These are phyloP conservation scores for Macroventuria anomochaeta DNA, from an alignment of 2,329 filamentous ascomycete species.

Conservation along the genomic window DNA sequence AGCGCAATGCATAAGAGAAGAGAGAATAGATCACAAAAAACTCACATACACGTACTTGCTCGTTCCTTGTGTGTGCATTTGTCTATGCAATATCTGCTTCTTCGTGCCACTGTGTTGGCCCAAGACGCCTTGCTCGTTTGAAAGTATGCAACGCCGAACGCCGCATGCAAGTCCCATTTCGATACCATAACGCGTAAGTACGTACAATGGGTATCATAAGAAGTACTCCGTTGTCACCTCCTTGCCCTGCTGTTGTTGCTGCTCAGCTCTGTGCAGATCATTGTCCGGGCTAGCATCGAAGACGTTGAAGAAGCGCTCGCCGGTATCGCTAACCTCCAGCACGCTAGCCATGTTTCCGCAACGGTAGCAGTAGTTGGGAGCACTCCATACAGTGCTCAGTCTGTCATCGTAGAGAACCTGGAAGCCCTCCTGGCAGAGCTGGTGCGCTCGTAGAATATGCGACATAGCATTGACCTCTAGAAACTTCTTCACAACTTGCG, in stretches of 20 bases:
- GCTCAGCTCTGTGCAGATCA: slow-evolving; percentile 81
- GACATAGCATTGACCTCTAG: slow-evolving; percentile 97
- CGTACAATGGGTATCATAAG: slow-evolving; percentile 58
- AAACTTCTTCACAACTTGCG: slow-evolving; percentile 98
- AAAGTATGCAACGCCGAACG: slow-evolving; percentile 15
- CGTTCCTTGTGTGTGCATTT: slow-evolving; percentile 1
- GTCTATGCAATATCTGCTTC: neutral
- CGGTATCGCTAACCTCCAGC: slow-evolving; percentile 90
- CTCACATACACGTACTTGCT: slow-evolving; percentile 4
- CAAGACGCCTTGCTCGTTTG: neutral
- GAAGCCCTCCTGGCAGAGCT: slow-evolving; percentile 97
- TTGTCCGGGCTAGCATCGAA: slow-evolving; percentile 98
- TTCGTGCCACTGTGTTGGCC: neutral
- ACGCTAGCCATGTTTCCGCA: slow-evolving; percentile 98
- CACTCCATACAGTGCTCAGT: slow-evolving; percentile 94
- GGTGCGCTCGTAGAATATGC: slow-evolving; percentile 96
- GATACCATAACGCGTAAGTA: slow-evolving; percentile 19
- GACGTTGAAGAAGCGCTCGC: slow-evolving; percentile 95
- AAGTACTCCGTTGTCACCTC: slow-evolving; percentile 72
- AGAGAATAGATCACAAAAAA: neutral
- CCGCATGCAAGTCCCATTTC: slow-evolving; percentile 20
- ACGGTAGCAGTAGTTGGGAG: slow-evolving; percentile 80
- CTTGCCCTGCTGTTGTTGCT: slow-evolving; percentile 78
- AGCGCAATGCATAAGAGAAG: neutral
- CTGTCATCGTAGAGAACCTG: slow-evolving; percentile 96